Conservation (phyloP, 2,329 filamentous ascomycete species). For the Iodosphaeria phyllophila region DNA sequence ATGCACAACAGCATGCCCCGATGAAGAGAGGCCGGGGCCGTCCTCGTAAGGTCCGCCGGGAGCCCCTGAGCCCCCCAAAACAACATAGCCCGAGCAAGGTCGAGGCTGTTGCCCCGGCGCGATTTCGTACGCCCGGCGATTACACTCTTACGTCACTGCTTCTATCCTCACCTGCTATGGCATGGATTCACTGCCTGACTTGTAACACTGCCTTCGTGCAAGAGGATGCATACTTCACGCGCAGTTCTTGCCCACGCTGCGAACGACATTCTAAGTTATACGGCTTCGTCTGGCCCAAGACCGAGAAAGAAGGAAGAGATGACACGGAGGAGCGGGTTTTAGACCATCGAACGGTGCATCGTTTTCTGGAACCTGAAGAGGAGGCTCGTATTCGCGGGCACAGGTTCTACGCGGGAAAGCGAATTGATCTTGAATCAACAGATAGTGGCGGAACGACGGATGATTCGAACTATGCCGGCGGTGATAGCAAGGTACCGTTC, state of each 20-base stretch:
- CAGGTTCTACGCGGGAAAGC: conserved; percentile 5
- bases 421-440: no score
- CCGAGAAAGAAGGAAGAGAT: conserved; percentile 54
- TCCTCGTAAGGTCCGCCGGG: conserved; percentile 1
- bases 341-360: conserved; percentile 75
- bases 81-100: not conserved
- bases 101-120: not conserved
- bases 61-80: not conserved
- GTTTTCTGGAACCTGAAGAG: conserved; percentile 57
- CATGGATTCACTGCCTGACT: conserved; percentile 77
- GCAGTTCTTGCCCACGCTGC: conserved; percentile 74
- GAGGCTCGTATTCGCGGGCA: conserved; percentile 36
- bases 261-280: conserved; percentile 93
- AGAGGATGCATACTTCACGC: conserved; percentile 70
- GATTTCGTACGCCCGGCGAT: conserved; percentile 45
- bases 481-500: no score
- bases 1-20: not conserved
- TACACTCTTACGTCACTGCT: conserved; percentile 68
- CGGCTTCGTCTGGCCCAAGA: conserved; percentile 92
- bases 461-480: no score
- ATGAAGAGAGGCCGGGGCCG: conserved; percentile 3
- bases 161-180: conserved; percentile 55
- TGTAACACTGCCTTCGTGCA: conserved; percentile 76
- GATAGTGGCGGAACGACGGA: no score
- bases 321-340: conserved; percentile 58